Percentiles rank a stretch among this genome's conserved stretches.
phyloP scores from a whole-genome alignment of 2,329 filamentous ascomycete species.

The Trichoderma guizhouense region DNA sequence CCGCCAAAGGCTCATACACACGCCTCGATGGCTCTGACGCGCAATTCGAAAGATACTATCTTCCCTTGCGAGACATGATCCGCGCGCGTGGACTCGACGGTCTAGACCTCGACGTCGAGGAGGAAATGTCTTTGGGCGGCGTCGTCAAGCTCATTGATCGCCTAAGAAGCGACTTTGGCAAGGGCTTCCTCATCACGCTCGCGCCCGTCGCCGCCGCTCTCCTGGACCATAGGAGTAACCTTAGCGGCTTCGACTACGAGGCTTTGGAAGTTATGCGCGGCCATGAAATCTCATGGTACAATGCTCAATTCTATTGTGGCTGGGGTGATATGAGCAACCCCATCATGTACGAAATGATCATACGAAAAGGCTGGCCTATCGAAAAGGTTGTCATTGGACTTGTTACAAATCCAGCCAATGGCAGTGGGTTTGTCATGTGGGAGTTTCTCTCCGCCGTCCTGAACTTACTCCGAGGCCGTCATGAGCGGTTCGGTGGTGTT shows the following conservation, averaged over 20 bases:
- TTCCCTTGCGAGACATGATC: constrained; percentile 64
- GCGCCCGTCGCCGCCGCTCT: constrained; percentile 77
- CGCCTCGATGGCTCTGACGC: constrained; percentile 54
- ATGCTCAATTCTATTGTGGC: constrained; percentile 89
- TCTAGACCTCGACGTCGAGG: constrained; percentile 77
- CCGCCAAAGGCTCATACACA: constrained; percentile 68
- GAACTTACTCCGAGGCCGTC: constrained; percentile 42
- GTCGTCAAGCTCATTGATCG: constrained; percentile 65
- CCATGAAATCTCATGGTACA: constrained; percentile 75
- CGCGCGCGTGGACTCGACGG: constrained; percentile 61
- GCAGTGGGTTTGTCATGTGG: constrained; percentile 50
- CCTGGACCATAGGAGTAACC: constrained; percentile 52
- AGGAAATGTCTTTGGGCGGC: constrained; percentile 65
- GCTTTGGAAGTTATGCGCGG: constrained; percentile 67
- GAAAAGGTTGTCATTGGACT: constrained; percentile 75
- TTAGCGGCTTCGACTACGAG: constrained; percentile 80
- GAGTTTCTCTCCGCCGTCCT: constrained; percentile 47
- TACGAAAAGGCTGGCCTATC: constrained; percentile 66
- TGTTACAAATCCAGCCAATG: constrained; percentile 74
- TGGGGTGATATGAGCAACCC: constrained; percentile 62
- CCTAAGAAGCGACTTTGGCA: constrained; percentile 66
- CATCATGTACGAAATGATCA: constrained; percentile 48
- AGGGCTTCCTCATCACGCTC: constrained; percentile 70
- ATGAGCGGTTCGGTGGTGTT: constrained; percentile 74
- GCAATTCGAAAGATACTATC: constrained; percentile 71